A percentile compares a stretch with the other conserved stretches of the same genome.
Evolutionary conservation across 78 protist genomes (phyloP).

Genomic region (Dictyostelium capitatum): DNA sequence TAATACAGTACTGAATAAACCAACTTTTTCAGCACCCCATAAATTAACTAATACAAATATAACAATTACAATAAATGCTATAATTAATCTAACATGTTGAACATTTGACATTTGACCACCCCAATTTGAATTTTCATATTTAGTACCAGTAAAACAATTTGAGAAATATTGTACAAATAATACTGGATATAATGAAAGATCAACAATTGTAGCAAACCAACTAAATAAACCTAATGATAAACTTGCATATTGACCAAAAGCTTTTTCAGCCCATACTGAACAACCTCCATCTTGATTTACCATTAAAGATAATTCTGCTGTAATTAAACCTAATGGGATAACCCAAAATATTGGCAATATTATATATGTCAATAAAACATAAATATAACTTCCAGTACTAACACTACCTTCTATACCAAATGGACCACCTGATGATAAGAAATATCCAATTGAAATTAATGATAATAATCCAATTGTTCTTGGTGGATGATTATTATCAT

Average conservation of each 20-base stretch:
- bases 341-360: constrained; percentile 64
- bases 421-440: constrained; percentile 40
- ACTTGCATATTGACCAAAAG: constrained; percentile 32
- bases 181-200: constrained; percentile 52
- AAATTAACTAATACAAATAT: constrained; percentile 8
- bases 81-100: not conserved
- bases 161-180: constrained; percentile 48
- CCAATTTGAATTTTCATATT: constrained; percentile 21
- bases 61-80: constrained; percentile 41
- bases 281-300: constrained; percentile 65
- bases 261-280: constrained; percentile 74
- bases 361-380: constrained; percentile 17
- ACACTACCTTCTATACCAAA: constrained; percentile 53
- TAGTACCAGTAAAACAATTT: constrained; percentile 15
- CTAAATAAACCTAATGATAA: constrained; percentile 53
- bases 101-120: constrained; percentile 33
- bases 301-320: constrained; percentile 38
- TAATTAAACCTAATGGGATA: constrained; percentile 63
- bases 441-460: constrained; percentile 44
- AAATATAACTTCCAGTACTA: constrained; percentile 45
- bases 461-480: constrained; percentile 54
- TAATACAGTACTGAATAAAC: constrained; percentile 30
- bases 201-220: constrained; percentile 40
- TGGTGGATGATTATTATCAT: constrained; percentile 39
- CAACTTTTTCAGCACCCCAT: constrained; percentile 80